Conservation (phyloP, 2,329 filamentous ascomycete species). For the Penicillium nordicum region DNA sequence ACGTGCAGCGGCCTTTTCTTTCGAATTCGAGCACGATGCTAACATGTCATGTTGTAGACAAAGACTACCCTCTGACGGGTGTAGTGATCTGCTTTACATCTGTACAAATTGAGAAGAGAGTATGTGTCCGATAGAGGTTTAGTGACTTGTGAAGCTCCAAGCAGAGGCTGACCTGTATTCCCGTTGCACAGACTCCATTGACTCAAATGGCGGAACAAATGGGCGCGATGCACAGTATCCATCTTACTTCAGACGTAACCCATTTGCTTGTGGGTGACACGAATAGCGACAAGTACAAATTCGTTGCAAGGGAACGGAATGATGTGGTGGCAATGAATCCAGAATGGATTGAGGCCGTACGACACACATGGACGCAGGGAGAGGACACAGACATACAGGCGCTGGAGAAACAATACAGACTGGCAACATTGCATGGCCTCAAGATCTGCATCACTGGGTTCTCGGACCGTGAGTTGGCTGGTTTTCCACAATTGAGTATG, state of each 20-base stretch:
- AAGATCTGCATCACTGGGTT: constrained; percentile 69
- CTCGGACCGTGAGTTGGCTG: constrained; percentile 54
- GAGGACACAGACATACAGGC: constrained; percentile 67
- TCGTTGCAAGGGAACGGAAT: constrained; percentile 82
- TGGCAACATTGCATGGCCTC: constrained; percentile 50
- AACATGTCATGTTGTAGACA: constrained; percentile 41
- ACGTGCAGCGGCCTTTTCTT: constrained; percentile 14
- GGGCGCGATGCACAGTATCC: constrained; percentile 81
- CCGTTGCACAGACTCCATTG: constrained; percentile 37
- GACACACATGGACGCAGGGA: constrained; percentile 75
- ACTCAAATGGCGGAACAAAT: constrained; percentile 63
- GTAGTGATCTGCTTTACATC: constrained; percentile 85
- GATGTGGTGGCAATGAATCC: constrained; percentile 80
- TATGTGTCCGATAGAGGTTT: constrained; percentile 42
- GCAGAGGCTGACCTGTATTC: constrained; percentile 8
- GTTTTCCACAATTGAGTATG: constrained; percentile 10
- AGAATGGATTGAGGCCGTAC: constrained; percentile 80
- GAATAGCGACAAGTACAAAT: constrained; percentile 89
- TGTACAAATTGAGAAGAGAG: constrained; percentile 73
- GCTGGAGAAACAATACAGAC: constrained; percentile 59
- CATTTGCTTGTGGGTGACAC: constrained; percentile 89
- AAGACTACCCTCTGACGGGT: constrained; percentile 63
- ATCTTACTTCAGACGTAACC: constrained; percentile 93
- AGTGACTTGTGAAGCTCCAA: neutral
- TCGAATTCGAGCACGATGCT: constrained; percentile 12